Conservation (phyloP, 345 rosid genomes). For the Salix viminalis region DNA sequence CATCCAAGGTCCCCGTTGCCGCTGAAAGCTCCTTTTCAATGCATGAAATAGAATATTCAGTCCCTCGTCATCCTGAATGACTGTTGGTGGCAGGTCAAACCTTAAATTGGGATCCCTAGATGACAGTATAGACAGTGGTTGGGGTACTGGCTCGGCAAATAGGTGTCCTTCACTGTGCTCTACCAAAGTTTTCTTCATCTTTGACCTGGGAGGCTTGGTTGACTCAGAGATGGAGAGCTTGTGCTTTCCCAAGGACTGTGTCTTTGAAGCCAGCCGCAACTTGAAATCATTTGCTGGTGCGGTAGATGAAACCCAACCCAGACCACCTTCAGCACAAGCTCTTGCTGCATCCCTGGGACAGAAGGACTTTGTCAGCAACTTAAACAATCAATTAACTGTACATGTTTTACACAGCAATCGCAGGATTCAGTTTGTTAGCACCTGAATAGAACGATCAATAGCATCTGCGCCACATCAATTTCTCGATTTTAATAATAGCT, state of each 20-base stretch:
- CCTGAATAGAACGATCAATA: background rate
- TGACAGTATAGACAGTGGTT: constrained; percentile 19
- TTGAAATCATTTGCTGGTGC: constrained; percentile 57
- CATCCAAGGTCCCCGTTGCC: constrained; percentile 32
- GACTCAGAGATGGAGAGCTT: constrained; percentile 50
- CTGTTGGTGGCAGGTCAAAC: constrained; percentile 42
- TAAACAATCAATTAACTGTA: background rate
- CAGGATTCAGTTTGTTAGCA: background rate
- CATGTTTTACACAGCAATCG: background rate
- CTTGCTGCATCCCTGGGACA: constrained; percentile 60
- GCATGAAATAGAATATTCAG: constrained; percentile 3
- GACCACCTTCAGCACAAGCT: constrained; percentile 50
- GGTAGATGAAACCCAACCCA: constrained; percentile 59
- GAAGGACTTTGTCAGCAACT: constrained; percentile 8
- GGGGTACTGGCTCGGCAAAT: constrained; percentile 26
- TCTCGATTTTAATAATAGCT: background rate
- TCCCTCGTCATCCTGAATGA: constrained; percentile 15
- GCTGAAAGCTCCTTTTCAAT: constrained; percentile 29
- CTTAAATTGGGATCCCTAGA: constrained; percentile 45
- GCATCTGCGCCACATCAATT: background rate
- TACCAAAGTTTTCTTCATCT: constrained; percentile 47
- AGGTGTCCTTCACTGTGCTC: constrained; percentile 37
- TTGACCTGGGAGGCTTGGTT: constrained; percentile 53
- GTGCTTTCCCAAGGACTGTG: constrained; percentile 71
- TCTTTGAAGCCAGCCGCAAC: constrained; percentile 43